These are phyloP conservation scores for Thalassiosira pacifica DNA, from an alignment of 352 stramenopile genomes.

Conservation along the genomic window DNA sequence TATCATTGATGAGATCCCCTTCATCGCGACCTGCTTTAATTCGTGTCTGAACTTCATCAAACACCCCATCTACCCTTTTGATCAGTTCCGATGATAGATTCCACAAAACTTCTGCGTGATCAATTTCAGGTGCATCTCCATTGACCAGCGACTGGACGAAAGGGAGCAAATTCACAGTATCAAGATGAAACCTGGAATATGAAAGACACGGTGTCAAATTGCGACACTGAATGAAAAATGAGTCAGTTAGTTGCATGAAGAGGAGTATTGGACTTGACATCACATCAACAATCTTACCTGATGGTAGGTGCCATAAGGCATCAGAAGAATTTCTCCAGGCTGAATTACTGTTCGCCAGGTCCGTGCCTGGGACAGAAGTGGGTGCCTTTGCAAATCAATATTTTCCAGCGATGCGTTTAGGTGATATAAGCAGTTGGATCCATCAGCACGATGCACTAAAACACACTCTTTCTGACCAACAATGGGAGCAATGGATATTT, in stretches of 20 bases:
- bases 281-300: conserved; percentile 52
- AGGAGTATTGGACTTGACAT: conserved; percentile 85
- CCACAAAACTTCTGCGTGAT: conserved; percentile 93
- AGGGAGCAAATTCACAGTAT: conserved; percentile 91
- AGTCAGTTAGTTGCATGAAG: conserved; percentile 78
- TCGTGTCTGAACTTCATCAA: conserved; percentile 83
- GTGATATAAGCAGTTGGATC: conserved; percentile 75
- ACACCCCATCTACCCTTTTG: conserved; percentile 87
- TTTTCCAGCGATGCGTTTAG: conserved; percentile 89
- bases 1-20: conserved; percentile 76
- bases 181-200: conserved; percentile 94
- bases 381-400: conserved; percentile 90
- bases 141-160: conserved; percentile 92
- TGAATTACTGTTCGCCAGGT: conserved; percentile 91
- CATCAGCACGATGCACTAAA: conserved; percentile 82
- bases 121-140: conserved; percentile 91
- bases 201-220: conserved; percentile 94
- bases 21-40: conserved; percentile 67
- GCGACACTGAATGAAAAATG: conserved; percentile 85
- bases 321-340: conserved; percentile 93
- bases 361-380: conserved; percentile 90
- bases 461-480: conserved; percentile 87
- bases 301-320: conserved; percentile 94
- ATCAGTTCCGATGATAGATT: conserved; percentile 92
- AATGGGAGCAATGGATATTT: conserved; percentile 94